Evolutionary conservation across 1,139 yeast genomes (phyloP), one percentile per base, ranked within the genome.

Genomic region (Hyphopichia khmerensis): DNA sequence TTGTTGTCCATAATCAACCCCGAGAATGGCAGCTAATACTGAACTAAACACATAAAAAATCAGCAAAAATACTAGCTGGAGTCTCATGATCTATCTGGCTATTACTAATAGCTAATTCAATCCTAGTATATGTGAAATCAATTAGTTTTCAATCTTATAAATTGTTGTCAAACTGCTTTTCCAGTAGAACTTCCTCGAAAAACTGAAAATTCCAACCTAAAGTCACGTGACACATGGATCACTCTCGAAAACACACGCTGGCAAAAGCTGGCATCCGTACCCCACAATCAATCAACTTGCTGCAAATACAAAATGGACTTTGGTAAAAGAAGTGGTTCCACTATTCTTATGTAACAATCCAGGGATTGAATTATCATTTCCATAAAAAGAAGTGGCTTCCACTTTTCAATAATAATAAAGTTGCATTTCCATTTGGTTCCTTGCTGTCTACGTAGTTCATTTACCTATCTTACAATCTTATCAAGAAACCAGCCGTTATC

Each of bases 1-100:
- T 57, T 90, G 95, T 46, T 87, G 86, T 42, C 99, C 99, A 58
- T 79, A 84, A 62, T 93, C 99, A 37, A 93, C 72, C 23, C 97
- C 98, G 40, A 93, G 67, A 15, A 93, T 78, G 2, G 96, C 95
- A 8, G 79, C 78, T 2, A 60, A 49, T 1, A 59, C 56, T 2
- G 43, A 43, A 3, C 55, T 43, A 10, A 29, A 11, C 16, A 33
- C 33, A 30, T 9, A 30, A 30, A 30, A 17, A 5, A 30, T 14
- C 18, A 17, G 23, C 16, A 32, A 18, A 10, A 32, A 16, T n/a
- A 32, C n/a, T 4, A 41, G 9, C 32, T 43, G 35, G 36, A 50
- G 40, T 35, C 39, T 48, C 50, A 44, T 48, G 34, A 17, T 32
- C 24, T 21, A 21, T 21, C 24, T 21, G 8, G 8, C 8, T 21